A percentile compares a stretch with the other conserved stretches of the same genome.
These are phyloP conservation scores for Closterium sp. DNA, from an alignment of 139 green algal species.

Conservation along the genomic window DNA sequence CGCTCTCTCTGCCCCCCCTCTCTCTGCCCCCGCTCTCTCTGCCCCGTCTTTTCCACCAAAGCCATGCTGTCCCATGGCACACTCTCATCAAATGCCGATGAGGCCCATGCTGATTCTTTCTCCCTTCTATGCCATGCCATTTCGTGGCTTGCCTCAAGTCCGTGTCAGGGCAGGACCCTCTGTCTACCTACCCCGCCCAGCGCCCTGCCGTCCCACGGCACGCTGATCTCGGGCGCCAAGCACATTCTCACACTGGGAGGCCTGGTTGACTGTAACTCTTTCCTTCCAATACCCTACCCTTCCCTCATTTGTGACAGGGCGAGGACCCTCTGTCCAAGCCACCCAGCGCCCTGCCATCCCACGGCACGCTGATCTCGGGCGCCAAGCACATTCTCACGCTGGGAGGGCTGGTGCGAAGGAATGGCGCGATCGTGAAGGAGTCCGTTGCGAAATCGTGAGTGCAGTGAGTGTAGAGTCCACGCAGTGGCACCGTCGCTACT, in stretches of 20 bases:
- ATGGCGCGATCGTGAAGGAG: slow-evolving; percentile 13
- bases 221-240: slow-evolving; percentile 21
- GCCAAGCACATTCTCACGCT: slow-evolving; percentile 23
- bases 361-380: slow-evolving; percentile 29
- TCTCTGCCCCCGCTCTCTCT: no score
- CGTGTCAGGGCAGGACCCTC: neutral
- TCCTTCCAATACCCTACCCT: no score
- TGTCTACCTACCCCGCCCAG: no score
- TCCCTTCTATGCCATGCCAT: no score
- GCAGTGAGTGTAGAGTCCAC: no score
- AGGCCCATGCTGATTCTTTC: slow-evolving; percentile 21
- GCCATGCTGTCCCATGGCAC: slow-evolving; percentile 15
- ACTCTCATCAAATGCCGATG: neutral
- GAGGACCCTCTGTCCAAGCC: neutral
- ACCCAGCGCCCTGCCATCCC: neutral
- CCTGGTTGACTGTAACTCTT: no score
- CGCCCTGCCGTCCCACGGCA: slow-evolving; percentile 19
- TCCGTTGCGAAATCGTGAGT: no score
- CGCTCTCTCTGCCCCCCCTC: no score
- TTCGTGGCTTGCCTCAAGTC: no score
- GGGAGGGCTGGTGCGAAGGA: slow-evolving; percentile 18
- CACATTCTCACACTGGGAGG: slow-evolving; percentile 31
- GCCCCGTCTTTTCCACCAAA: no score
- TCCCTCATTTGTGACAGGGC: no score
- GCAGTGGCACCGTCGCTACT: no score